A percentile compares a stretch with the other conserved stretches of the same genome.
phyloP scores from a whole-genome alignment of 2,329 filamentous ascomycete genomes.

The Fusarium dimerum region DNA sequence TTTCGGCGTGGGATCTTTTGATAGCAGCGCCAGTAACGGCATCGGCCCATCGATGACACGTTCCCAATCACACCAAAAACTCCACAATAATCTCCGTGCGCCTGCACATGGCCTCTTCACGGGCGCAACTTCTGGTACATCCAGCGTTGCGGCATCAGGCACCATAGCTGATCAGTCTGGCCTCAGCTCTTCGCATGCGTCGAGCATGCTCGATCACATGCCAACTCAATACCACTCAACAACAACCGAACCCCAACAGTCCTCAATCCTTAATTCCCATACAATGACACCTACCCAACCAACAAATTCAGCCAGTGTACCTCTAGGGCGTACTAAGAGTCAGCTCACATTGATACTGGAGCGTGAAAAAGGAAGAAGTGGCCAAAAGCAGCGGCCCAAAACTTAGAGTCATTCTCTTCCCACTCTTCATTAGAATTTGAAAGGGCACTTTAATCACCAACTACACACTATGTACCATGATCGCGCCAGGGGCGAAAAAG shows the following conservation, averaged over 20 bases:
- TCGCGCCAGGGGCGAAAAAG: not conserved
- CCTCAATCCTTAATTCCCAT: conserved; percentile 37
- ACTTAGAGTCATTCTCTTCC: conserved; percentile 22
- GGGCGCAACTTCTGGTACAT: conserved; percentile 40
- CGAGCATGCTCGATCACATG: conserved; percentile 17
- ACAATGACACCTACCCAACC: conserved; percentile 52
- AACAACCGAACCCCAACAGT: conserved; percentile 18
- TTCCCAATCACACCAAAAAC: conserved; percentile 32
- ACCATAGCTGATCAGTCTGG: conserved; percentile 46
- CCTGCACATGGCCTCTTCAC: conserved; percentile 34
- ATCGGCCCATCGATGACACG: conserved; percentile 31
- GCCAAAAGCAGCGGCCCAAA: conserved; percentile 30
- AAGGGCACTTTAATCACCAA: not conserved
- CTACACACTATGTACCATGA: conserved; percentile 10
- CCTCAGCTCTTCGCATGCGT: conserved; percentile 32
- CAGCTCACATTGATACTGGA: conserved; percentile 60
- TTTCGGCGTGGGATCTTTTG: conserved; percentile 23
- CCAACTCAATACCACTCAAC: conserved; percentile 28
- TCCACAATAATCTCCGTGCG: conserved; percentile 16
- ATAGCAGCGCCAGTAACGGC: conserved; percentile 18
- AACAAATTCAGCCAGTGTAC: conserved; percentile 45
- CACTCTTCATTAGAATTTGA: not conserved
- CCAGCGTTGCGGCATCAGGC: conserved; percentile 43
- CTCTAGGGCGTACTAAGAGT: conserved; percentile 60
- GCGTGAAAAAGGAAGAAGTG: conserved; percentile 46